Evolutionary conservation across 768 basidiomycete species (phyloP), one percentile per base, ranked within the genome.

Genomic region (Strobilomyces dryophilus): DNA sequence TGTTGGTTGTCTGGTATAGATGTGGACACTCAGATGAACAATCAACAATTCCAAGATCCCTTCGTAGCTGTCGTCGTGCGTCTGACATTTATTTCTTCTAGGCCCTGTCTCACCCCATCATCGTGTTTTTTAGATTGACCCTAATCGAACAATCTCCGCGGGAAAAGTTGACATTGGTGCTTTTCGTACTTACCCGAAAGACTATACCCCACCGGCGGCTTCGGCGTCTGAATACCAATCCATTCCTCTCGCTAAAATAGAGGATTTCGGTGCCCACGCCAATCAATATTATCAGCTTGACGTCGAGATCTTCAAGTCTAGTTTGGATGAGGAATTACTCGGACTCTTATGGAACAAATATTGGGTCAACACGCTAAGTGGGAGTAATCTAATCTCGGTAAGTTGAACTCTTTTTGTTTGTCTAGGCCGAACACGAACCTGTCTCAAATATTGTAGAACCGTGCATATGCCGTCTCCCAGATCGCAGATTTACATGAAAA

Each of bases 1-100:
- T 99, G 97, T 70, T 99, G 97, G 97, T 74, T 99, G 9, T 98
- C 95, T 12, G 97, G 97, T 24, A 98, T 99, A 72, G 97, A 99
- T 64, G 97, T 98, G 53, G 91, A 89, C 67, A 99, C 97, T 0
- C 97, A 99, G 66, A 80, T 90, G 74, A 93, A 84, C 63, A 95
- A 98, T 68, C 95, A 99, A 65, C 87, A 87, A 64, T 94, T 83
- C 74, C 89, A 90, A 69, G 95, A 99, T 70, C 95, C 95, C 3
- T 99, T 98, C 66, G 85, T 98, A 29, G 95, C 95, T 9, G 92
- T 99, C 32, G 95, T 99, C 37, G 92, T 95, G 66, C 57, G 87
- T 79, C 1, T 12, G 31, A 12, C 18, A 0, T 24, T 37, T 9
- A 5, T 43, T 11, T 35, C 32, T 31, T n/a, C 15, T 43, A 34